These are phyloP conservation scores for Phaeomoniella chlamydospora DNA, from an alignment of 2,329 filamentous ascomycete species.

Conservation along the genomic window DNA sequence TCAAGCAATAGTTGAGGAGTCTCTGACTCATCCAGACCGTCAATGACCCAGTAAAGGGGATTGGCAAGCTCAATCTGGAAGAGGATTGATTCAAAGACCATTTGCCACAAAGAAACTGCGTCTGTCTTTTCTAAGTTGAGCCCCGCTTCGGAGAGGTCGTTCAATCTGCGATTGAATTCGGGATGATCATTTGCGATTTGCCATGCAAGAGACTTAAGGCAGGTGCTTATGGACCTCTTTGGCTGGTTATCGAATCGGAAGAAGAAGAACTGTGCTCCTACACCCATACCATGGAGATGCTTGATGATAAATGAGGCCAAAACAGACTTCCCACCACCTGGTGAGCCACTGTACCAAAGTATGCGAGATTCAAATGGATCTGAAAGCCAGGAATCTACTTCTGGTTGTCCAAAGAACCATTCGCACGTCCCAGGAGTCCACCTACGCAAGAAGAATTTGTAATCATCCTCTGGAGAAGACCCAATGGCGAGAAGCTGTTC, in stretches of 20 bases:
- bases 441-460: constrained; percentile 3
- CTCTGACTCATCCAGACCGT: constrained; percentile 23
- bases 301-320: constrained; percentile 14
- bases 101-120: constrained; percentile 15
- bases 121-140: constrained; percentile 14
- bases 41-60: constrained; percentile 24
- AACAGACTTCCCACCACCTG: constrained; percentile 20
- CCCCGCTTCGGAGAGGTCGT: constrained; percentile 10
- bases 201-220: constrained; percentile 13
- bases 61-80: constrained; percentile 10
- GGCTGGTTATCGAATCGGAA: constrained; percentile 14
- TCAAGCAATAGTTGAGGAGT: no score
- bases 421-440: constrained; percentile 6
- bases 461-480: constrained; percentile 4
- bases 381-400: constrained; percentile 3
- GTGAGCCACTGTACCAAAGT: constrained; percentile 14
- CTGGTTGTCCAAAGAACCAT: constrained; percentile 6
- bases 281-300: constrained; percentile 6
- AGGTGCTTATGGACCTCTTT: constrained; percentile 10
- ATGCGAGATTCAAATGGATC: constrained; percentile 5
- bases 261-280: constrained; percentile 14
- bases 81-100: constrained; percentile 16
- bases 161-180: constrained; percentile 9
- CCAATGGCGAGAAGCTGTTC: constrained; percentile 2
- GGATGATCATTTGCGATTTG: constrained; percentile 13